Evolutionary conservation across 345 rosid species (phyloP), one percentile per base, ranked within the genome.

Genomic region (Rhizophora apiculata): DNA sequence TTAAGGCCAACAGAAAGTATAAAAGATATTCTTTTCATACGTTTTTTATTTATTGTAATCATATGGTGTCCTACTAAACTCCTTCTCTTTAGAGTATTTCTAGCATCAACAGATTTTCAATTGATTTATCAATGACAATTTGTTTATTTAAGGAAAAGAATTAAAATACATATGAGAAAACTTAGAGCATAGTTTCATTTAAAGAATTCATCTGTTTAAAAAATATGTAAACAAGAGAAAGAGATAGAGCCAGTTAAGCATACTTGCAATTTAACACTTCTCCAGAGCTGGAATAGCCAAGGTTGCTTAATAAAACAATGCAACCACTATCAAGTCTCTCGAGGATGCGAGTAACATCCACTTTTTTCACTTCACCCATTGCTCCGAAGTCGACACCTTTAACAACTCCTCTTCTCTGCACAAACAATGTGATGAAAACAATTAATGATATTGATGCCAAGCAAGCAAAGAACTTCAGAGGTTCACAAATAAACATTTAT

Each of bases 251-350:
- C 49, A 24, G 11, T 1, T 22, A 16, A 30, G 60, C 98, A 68
- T 88, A 94, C 98, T 94, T 94, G 98, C 98, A 94, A 76, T 89
- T 94, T 51, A 94, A 81, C 76, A 94, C 97, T 86, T 94, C 97
- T 72, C 98, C 98, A 46, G 97, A 84, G 76, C 97, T 91, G 60
- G 98, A 94, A 74, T 89, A 84, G 13, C 98, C 98, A 71, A 94
- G 79, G 85, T 94, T 94, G 85, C 93, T 94, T 72, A 94, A 64
- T 68, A 89, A 69, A 68, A 89, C 95, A 55, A 94, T 80, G 72
- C 95, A 89, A 70, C 91, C 96, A 79, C 86, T 78, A 75, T 91
- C 93, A 78, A 91, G 97, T 81, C 98, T 86, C 80, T 94, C 89
- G 2, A 87, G 78, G 79, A 94, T 88, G 66, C 96, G 90, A 78